Evolutionary conservation across 106 monocot species (phyloP).

Genomic region (Chionographis japonica): DNA sequence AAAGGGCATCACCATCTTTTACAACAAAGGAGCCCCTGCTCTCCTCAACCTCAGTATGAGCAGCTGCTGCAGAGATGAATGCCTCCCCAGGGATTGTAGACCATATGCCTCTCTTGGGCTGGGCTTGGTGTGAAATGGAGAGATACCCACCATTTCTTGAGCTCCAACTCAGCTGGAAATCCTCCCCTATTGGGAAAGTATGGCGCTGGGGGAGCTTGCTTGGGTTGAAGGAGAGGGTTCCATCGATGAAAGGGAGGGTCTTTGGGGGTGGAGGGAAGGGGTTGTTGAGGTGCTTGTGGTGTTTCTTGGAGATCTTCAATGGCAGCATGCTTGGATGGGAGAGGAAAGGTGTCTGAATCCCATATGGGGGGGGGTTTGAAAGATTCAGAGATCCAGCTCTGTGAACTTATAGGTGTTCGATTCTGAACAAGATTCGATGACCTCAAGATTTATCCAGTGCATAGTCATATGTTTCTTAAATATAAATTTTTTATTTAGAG

Average conservation of each 20-base stretch:
- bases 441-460: no score
- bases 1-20: slow-evolving; percentile 34
- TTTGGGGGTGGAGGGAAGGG: slow-evolving; percentile 52
- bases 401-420: not conserved
- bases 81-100: slow-evolving; percentile 58
- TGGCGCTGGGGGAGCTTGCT: slow-evolving; percentile 14
- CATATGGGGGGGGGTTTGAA: not conserved
- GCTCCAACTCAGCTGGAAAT: slow-evolving; percentile 43
- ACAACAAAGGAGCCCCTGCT: slow-evolving; percentile 71
- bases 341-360: no score
- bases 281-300: slow-evolving; percentile 64
- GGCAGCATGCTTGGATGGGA: slow-evolving; percentile 5
- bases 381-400: slow-evolving; percentile 8
- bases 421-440: not conserved
- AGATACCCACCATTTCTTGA: slow-evolving; percentile 31
- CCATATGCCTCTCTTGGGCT: slow-evolving; percentile 36
- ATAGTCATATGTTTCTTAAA: no score
- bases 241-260: slow-evolving; percentile 39
- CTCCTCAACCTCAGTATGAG: slow-evolving; percentile 51
- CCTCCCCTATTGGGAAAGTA: slow-evolving; percentile 31
- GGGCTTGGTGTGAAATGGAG: slow-evolving; percentile 36
- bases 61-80: slow-evolving; percentile 62
- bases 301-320: slow-evolving; percentile 40
- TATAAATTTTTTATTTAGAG: no score
- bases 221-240: slow-evolving; percentile 31